A percentile compares a stretch with the other conserved stretches of the same genome.
Conservation (phyloP, 164 flowering plant genomes). For the Malania oleifera region DNA sequence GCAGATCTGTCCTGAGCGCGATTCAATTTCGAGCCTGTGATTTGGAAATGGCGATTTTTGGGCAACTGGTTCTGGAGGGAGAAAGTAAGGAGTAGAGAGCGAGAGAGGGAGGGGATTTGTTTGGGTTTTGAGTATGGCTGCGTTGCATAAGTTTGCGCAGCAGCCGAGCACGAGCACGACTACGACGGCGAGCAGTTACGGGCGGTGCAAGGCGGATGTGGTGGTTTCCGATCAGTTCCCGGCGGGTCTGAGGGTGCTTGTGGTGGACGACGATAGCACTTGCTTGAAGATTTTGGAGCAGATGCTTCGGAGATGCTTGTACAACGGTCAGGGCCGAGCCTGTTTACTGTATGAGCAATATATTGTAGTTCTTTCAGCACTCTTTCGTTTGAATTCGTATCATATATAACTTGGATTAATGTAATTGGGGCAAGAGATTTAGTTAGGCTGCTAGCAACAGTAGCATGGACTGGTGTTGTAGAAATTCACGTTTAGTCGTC, state of each 20-base stretch:
- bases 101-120: too few relatives aligned
- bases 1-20: too few relatives aligned
- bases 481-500: not conserved
- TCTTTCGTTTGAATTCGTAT: not conserved
- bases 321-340: conserved; percentile 39
- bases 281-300: conserved; percentile 62
- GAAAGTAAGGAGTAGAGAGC: too few relatives aligned
- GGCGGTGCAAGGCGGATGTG: conserved; percentile 22
- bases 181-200: conserved; percentile 20
- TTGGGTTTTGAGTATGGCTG: conserved; percentile 21
- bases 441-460: not conserved
- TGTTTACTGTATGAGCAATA: not conserved
- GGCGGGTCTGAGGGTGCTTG: conserved; percentile 73
- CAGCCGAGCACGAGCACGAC: conserved; percentile 17
- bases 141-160: conserved; percentile 30
- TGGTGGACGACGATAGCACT: conserved; percentile 71
- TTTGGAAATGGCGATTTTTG: too few relatives aligned
- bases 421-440: too few relatives aligned
- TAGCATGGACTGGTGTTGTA: not conserved
- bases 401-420: too few relatives aligned
- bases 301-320: conserved; percentile 69
- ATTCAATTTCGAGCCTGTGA: too few relatives aligned
- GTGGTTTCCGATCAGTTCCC: conserved; percentile 53
- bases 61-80: too few relatives aligned
- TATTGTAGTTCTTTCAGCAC: not conserved